These are phyloP conservation scores for Kregervanrija delftensis DNA, from an alignment of 805 yeast species.

Conservation along the genomic window DNA sequence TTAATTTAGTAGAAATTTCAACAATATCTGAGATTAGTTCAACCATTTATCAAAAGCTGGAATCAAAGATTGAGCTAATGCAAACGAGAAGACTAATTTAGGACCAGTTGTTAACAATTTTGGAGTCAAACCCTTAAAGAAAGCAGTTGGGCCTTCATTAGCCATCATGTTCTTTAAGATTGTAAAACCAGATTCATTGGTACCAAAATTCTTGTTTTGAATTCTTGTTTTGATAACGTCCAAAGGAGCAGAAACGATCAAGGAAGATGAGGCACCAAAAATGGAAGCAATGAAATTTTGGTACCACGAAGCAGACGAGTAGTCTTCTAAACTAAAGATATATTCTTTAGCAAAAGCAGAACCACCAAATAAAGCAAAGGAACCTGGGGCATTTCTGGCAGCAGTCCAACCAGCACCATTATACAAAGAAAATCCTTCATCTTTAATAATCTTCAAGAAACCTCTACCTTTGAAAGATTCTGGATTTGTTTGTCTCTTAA, in stretches of 20 bases:
- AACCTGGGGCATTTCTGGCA: constrained; percentile 99
- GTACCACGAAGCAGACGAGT: constrained; percentile 86
- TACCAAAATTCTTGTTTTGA: constrained; percentile 92
- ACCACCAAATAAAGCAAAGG: constrained; percentile 96
- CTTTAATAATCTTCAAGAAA: constrained; percentile 72
- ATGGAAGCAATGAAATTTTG: constrained; percentile 94
- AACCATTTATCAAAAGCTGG: constrained; percentile 86
- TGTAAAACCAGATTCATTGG: constrained; percentile 89
- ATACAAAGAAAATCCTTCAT: constrained; percentile 90
- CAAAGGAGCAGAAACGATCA: constrained; percentile 94
- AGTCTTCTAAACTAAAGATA: constrained; percentile 78
- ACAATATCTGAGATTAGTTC: constrained; percentile 3
- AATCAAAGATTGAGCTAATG: constrained; percentile 92
- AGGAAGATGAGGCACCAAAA: constrained; percentile 93
- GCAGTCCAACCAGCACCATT: constrained; percentile 99
- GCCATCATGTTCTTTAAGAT: constrained; percentile 89
- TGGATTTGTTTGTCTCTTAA: constrained; percentile 99
- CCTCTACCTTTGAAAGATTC: constrained; percentile 99
- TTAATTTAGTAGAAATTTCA: too few relatives aligned
- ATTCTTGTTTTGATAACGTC: constrained; percentile 98
- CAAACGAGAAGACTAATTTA: constrained; percentile 95
- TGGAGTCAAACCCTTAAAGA: constrained; percentile 96
- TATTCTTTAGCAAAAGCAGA: constrained; percentile 98
- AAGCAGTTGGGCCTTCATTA: constrained; percentile 84
- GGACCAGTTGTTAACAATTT: constrained; percentile 97